Evolutionary conservation across 1,139 yeast genomes (phyloP).

Genomic region (Yueomyces sp.): DNA sequence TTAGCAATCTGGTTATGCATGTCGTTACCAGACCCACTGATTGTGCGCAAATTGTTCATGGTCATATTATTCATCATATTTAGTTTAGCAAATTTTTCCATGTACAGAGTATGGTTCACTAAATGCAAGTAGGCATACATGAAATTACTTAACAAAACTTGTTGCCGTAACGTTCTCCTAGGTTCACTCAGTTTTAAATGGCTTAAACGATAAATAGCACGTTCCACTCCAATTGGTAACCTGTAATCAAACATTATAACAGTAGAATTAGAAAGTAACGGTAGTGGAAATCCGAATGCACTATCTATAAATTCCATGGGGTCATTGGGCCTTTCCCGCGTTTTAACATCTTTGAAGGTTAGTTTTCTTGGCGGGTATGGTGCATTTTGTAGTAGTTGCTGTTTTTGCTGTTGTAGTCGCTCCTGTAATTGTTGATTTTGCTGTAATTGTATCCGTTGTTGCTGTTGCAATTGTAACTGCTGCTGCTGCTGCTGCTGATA

Average conservation of each 20-base stretch:
- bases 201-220: slow-evolving; percentile 86
- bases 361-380: slow-evolving; percentile 22
- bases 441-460: slow-evolving; percentile 1
- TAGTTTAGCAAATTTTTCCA: slow-evolving; percentile 29
- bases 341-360: slow-evolving; percentile 23
- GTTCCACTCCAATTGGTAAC: slow-evolving; percentile 87
- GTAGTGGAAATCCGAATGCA: slow-evolving; percentile 77
- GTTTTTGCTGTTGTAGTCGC: not conserved
- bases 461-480: not conserved
- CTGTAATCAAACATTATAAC: slow-evolving; percentile 71
- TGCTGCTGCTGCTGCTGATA: not conserved
- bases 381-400: slow-evolving; percentile 1
- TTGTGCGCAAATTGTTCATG: not conserved
- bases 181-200: slow-evolving; percentile 92
- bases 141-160: slow-evolving; percentile 83
- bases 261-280: slow-evolving; percentile 65
- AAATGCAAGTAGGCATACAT: slow-evolving; percentile 94
- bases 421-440: not conserved
- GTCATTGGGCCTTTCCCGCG: slow-evolving; percentile 39
- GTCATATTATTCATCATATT: not conserved
- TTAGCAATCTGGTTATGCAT: no score
- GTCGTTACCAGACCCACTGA: no score
- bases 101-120: slow-evolving; percentile 76
- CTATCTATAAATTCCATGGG: slow-evolving; percentile 71
- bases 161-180: slow-evolving; percentile 79